These are phyloP conservation scores for Oxyria digyna DNA, from an alignment of 148 eudicot species.

Conservation along the genomic window DNA sequence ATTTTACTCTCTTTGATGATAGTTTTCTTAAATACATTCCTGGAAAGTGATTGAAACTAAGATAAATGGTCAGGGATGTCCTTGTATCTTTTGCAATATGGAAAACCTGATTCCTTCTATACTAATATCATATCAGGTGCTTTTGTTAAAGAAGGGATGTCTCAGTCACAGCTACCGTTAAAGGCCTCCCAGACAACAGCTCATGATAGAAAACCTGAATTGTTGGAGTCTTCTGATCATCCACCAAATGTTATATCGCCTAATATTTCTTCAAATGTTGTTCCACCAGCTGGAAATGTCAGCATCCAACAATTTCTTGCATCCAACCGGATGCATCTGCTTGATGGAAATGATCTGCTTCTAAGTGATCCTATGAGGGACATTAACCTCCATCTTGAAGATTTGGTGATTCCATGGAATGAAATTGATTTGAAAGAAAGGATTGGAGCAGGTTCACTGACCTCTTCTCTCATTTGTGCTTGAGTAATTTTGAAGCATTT, in stretches of 20 bases:
- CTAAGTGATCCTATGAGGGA: slow-evolving; percentile 37
- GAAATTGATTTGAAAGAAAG: slow-evolving; percentile 75
- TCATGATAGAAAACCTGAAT: slow-evolving; percentile 31
- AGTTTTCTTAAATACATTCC: not conserved
- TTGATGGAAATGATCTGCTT: slow-evolving; percentile 27
- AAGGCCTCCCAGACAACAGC: slow-evolving; percentile 15
- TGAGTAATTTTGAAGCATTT: not conserved
- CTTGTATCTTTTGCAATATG: not conserved
- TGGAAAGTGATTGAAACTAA: not conserved
- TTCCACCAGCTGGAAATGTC: slow-evolving; percentile 23
- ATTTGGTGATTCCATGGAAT: slow-evolving; percentile 84
- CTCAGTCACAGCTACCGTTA: not conserved
- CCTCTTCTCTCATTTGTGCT: not conserved
- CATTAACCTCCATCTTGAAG: slow-evolving; percentile 57
- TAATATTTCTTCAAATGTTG: slow-evolving; percentile 24
- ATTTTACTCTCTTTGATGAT: not conserved
- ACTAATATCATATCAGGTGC: not conserved
- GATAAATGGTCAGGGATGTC: not conserved
- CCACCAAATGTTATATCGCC: slow-evolving; percentile 21
- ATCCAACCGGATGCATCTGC: slow-evolving; percentile 24
- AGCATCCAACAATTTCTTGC: slow-evolving; percentile 22
- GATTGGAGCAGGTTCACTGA: slow-evolving; percentile 74
- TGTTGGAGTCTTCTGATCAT: slow-evolving; percentile 24
- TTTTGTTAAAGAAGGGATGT: slow-evolving; percentile 1
- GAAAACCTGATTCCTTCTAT: not conserved